Percentiles rank a stretch among this genome's conserved stretches.
Evolutionary conservation across 257 asterid genomes (phyloP).

Genomic region (Craterostigma plantagineum): DNA sequence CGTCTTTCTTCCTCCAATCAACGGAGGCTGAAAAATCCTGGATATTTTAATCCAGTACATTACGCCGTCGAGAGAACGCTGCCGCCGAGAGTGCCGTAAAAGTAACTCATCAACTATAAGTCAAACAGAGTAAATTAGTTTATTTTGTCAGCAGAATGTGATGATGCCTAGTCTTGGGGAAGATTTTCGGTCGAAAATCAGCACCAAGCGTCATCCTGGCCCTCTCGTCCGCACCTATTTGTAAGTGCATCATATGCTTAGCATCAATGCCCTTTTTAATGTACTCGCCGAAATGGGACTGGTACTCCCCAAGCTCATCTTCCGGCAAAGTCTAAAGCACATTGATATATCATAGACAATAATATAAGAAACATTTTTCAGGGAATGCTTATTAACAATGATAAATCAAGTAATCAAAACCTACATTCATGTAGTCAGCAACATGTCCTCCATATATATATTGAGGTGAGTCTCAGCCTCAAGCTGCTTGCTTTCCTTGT

Average conservation of each 20-base stretch:
- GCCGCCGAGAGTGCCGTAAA: too few relatives aligned
- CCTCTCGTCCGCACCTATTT: slow-evolving; percentile 69
- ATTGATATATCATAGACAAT: not conserved
- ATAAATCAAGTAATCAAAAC: not conserved
- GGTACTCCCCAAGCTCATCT: slow-evolving; percentile 70
- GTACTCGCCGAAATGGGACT: slow-evolving; percentile 42
- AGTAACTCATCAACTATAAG: too few relatives aligned
- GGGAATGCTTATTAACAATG: not conserved
- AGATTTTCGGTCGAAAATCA: too few relatives aligned
- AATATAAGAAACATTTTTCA: not conserved
- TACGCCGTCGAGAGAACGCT: too few relatives aligned
- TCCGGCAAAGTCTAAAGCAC: slow-evolving; percentile 31
- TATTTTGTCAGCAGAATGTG: too few relatives aligned
- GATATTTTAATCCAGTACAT: too few relatives aligned
- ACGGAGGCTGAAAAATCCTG: too few relatives aligned
- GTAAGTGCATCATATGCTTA: slow-evolving; percentile 45
- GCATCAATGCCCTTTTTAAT: slow-evolving; percentile 41
- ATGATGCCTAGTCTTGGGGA: too few relatives aligned
- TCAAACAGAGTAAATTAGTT: too few relatives aligned
- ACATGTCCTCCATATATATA: slow-evolving; percentile 24
- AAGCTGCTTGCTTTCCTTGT: slow-evolving; percentile 45
- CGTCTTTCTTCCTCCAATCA: too few relatives aligned
- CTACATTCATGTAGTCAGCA: slow-evolving; percentile 32
- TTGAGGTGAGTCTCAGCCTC: slow-evolving; percentile 18
- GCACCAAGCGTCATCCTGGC: too few relatives aligned